Evolutionary conservation across 2,329 filamentous ascomycete genomes (phyloP).

Genomic region (Thielaviopsis populi): DNA sequence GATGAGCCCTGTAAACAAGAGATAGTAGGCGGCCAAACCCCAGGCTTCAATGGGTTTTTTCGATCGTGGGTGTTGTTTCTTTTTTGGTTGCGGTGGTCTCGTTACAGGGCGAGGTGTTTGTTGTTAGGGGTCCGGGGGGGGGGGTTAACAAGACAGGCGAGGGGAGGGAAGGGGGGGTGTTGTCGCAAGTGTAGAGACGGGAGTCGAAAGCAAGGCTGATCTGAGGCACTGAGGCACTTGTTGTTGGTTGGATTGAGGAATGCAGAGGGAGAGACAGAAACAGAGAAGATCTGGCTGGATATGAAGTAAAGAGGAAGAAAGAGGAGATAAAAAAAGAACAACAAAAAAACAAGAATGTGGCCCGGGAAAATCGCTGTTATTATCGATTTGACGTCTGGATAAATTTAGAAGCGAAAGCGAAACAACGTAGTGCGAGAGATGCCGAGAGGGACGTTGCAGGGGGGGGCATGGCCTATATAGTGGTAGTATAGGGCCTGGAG

Average conservation of each 20-base stretch:
- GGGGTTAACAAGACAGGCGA: background rate
- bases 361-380: background rate
- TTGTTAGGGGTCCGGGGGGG: background rate
- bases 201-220: too few relatives aligned
- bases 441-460: background rate
- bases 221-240: too few relatives aligned
- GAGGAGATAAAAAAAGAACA: background rate
- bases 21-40: background rate
- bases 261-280: background rate
- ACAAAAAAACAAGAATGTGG: background rate
- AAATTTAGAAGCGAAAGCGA: constrained; percentile 4
- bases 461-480: background rate
- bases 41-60: background rate
- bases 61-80: background rate
- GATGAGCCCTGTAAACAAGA: background rate
- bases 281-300: background rate
- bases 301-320: background rate
- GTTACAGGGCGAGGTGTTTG: background rate
- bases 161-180: background rate
- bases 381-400: constrained; percentile 4
- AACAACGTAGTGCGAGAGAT: constrained; percentile 1
- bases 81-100: too few relatives aligned
- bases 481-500: too few relatives aligned
- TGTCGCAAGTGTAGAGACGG: background rate
- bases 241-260: background rate